A percentile compares a stretch with the other conserved stretches of the same genome.
Evolutionary conservation across 768 basidiomycete genomes (phyloP).

Genomic region (Lepiota subincarnata): DNA sequence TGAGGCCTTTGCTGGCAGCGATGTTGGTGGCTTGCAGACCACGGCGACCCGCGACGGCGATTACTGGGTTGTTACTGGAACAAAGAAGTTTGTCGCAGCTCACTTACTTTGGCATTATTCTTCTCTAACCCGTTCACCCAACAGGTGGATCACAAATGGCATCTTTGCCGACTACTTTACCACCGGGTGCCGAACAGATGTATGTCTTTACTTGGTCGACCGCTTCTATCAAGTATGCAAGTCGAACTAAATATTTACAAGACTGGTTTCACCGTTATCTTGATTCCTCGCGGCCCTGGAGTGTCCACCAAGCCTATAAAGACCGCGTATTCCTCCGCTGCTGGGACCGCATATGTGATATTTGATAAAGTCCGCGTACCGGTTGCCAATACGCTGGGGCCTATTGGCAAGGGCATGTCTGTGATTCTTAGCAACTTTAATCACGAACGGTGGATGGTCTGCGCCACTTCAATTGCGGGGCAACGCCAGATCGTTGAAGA

Average conservation of each 20-base stretch:
- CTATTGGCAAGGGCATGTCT: slow-evolving; percentile 78
- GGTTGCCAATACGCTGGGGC: slow-evolving; percentile 81
- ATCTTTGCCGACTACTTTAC: slow-evolving; percentile 84
- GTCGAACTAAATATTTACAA: slow-evolving; percentile 22
- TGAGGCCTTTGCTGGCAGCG: slow-evolving; percentile 91
- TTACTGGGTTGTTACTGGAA: slow-evolving; percentile 85
- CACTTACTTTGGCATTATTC: not conserved
- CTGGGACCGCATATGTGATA: slow-evolving; percentile 84
- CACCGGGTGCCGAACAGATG: slow-evolving; percentile 70
- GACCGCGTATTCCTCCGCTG: slow-evolving; percentile 87
- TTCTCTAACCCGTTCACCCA: not conserved
- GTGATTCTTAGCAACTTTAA: slow-evolving; percentile 86
- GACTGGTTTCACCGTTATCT: slow-evolving; percentile 72
- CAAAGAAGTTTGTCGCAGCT: slow-evolving; percentile 71
- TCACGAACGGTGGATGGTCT: slow-evolving; percentile 89
- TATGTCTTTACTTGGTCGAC: slow-evolving; percentile 18
- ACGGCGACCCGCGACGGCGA: slow-evolving; percentile 83
- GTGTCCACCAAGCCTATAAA: slow-evolving; percentile 87
- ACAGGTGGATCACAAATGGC: slow-evolving; percentile 88
- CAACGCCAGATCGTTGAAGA: slow-evolving; percentile 86
- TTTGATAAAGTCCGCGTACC: slow-evolving; percentile 85
- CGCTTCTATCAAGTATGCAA: not conserved
- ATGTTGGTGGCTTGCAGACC: slow-evolving; percentile 81
- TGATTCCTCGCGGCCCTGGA: slow-evolving; percentile 66
- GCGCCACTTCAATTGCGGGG: slow-evolving; percentile 61